These are phyloP conservation scores for Rutstroemia sp. DNA, from an alignment of 2,329 filamentous ascomycete genomes.

Conservation along the genomic window DNA sequence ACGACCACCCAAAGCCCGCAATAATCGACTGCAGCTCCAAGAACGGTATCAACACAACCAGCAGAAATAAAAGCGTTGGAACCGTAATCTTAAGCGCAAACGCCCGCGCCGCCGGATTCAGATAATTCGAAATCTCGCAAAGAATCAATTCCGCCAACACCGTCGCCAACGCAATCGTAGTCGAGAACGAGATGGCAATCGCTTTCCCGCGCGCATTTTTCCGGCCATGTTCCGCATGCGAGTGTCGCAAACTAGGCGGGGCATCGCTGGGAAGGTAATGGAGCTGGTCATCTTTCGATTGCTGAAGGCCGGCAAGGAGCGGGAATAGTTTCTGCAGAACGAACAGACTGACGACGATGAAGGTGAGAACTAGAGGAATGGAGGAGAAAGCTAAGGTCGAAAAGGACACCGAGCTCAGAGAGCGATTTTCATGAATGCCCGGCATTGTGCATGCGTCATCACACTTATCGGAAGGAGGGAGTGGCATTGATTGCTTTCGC, in stretches of 20 bases:
- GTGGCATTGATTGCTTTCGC: slow-evolving; percentile 21
- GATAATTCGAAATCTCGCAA: slow-evolving; percentile 72
- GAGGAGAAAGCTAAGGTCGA: slow-evolving; percentile 51
- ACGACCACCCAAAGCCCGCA: slow-evolving; percentile 50
- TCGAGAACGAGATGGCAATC: slow-evolving; percentile 62
- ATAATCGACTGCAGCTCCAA: slow-evolving; percentile 60
- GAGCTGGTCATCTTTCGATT: slow-evolving; percentile 46
- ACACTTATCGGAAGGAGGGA: slow-evolving; percentile 26
- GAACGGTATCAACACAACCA: slow-evolving; percentile 70
- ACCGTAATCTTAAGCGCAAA: slow-evolving; percentile 64
- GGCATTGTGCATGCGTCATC: slow-evolving; percentile 20
- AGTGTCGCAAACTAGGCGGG: slow-evolving; percentile 50
- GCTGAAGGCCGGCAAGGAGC: slow-evolving; percentile 51
- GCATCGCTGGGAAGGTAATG: slow-evolving; percentile 55
- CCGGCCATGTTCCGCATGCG: slow-evolving; percentile 49
- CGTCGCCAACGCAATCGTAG: slow-evolving; percentile 68
- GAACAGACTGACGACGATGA: slow-evolving; percentile 52
- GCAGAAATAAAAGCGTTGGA: slow-evolving; percentile 60
- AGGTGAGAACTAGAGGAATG: slow-evolving; percentile 64
- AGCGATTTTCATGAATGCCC: slow-evolving; percentile 14
- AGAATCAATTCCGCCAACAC: slow-evolving; percentile 76
- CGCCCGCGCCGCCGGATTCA: slow-evolving; percentile 59
- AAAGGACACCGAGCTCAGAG: slow-evolving; percentile 24
- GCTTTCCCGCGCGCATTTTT: slow-evolving; percentile 44
- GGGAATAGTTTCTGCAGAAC: slow-evolving; percentile 67